Evolutionary conservation across 371 early-diverging fungal species (phyloP), one percentile per base, ranked within the genome.

Genomic region (Chytridium lagenaria): DNA sequence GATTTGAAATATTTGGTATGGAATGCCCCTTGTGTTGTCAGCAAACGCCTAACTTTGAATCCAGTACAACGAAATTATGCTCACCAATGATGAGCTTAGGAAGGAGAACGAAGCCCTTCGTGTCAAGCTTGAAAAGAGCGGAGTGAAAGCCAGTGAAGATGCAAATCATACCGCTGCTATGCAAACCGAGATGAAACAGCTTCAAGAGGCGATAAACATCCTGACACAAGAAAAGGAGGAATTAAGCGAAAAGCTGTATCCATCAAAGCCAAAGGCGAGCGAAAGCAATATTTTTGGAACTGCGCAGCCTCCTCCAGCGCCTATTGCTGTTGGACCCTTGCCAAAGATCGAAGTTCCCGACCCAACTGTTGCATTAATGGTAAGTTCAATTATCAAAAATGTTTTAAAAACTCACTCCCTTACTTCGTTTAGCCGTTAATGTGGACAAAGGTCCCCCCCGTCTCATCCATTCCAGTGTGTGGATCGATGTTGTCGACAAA

Each of bases 381-480:
- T 66, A 34, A 16, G 23, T 40, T 15, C 66, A 23, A 40, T 66
- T 28, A 5, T 66, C 5, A 10, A 55, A 7, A 10, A 16, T 55
- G 7, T 44, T 26, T 57, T 15, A 15, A 7, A 10, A 34, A 38
- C 49, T 64, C 30, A 61, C 7, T 2, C 19, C 36, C 72, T 16
- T 22, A 28, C 16, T 3, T 66, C 5, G 38, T 59, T n/a, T 59
- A 84, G 77, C 77, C 75, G 0, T 61, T 84, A 0, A 69, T 78
- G 59, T 84, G 85, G 85, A 49, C 64, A 0, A 84, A 84, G 66
- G 65, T 26, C 70, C 74, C 15, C 44, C 75, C 59, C 61, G 73
- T n/a, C 50, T 67, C 23, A 66, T 77, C 28, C 30, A 65, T 23
- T 50, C 50, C 3, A 78, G 78, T 16, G 67, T 80, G 0, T 84